phyloP scores from a whole-genome alignment of 2,329 filamentous ascomycete genomes.

The Emydomyces testavorans region DNA sequence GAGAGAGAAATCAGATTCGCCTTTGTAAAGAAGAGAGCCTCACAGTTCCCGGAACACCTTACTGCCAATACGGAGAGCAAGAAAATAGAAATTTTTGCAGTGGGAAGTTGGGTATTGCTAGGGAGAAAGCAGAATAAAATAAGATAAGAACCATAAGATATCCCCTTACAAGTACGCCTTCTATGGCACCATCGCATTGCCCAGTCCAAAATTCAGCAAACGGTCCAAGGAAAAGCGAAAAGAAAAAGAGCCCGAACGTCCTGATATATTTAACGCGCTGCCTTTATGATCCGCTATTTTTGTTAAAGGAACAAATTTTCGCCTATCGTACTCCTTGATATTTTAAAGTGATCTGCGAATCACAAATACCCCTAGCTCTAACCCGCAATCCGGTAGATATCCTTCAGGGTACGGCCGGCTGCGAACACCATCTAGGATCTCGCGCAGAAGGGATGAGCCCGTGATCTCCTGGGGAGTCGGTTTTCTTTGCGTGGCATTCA shows the following conservation, averaged over 20 bases:
- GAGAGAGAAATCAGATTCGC: not conserved
- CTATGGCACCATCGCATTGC: too few relatives aligned
- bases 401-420: slow-evolving; percentile 38
- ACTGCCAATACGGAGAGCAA: not conserved
- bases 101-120: not conserved
- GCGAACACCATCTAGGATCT: slow-evolving; percentile 49
- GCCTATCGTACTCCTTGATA: not conserved
- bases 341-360: slow-evolving; percentile 32
- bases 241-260: not conserved
- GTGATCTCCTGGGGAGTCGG: slow-evolving; percentile 35
- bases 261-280: not conserved
- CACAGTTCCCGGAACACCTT: not conserved
- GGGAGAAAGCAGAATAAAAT: not conserved
- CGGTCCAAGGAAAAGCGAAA: not conserved
- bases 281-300: not conserved
- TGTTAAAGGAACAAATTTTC: not conserved
- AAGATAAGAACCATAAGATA: too few relatives aligned
- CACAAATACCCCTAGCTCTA: slow-evolving; percentile 41
- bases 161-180: too few relatives aligned
- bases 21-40: not conserved
- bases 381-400: slow-evolving; percentile 33
- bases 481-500: slow-evolving; percentile 21
- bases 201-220: not conserved
- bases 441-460: slow-evolving; percentile 46
- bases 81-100: not conserved